Base-by-base conservation (phyloP, 2,329 filamentous ascomycete genomes). In the Clathrospora elynae region DNA sequence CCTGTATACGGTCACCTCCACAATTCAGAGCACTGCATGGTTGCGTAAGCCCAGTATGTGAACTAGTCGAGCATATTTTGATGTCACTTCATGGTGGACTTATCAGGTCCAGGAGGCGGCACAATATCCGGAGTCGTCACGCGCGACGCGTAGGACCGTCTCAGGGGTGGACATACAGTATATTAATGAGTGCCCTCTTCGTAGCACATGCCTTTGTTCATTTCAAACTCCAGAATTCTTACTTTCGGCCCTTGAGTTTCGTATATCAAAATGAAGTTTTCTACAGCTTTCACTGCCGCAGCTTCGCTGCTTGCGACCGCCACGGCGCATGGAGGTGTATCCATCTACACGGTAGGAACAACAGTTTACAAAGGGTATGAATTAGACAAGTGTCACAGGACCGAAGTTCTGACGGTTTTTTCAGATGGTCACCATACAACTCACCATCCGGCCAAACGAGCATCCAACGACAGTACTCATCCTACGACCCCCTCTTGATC, bases 371-470 rank as follows among this genome's bases (percentile, higher is more conserved):
- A 53, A 53, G 61, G 62, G 62, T 63, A 52, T n/a, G 37, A 37
- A 16, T 13, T 2, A 13, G 12, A 13, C 13, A n/a, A n/a, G n/a
- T n/a, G n/a, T n/a, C n/a, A n/a, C n/a, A n/a, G n/a, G n/a, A n/a
- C n/a, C n/a, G n/a, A n/a, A n/a, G n/a, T n/a, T n/a, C n/a, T n/a
- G n/a, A n/a, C n/a, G n/a, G n/a, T n/a, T n/a, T n/a, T n/a, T n/a
- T n/a, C 23, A 64, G 61, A 42, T 66, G 60, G 60, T 46, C 44
- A 36, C 62, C 62, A 26, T 66, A 66, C 39, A 61, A 66, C 38
- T 53, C 52, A 3, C 45, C 57, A 10, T 28, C 50, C 6, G 54
- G 61, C 6, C 62, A 66, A 38, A 58, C 54, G 46, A 49, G 43
- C 17, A 55, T 66, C 23, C 58, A 66, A 32, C 50, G 62, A n/a